Evolutionary conservation across 2,329 filamentous ascomycete species (phyloP).

Genomic region (Scedosporium apiospermum): DNA sequence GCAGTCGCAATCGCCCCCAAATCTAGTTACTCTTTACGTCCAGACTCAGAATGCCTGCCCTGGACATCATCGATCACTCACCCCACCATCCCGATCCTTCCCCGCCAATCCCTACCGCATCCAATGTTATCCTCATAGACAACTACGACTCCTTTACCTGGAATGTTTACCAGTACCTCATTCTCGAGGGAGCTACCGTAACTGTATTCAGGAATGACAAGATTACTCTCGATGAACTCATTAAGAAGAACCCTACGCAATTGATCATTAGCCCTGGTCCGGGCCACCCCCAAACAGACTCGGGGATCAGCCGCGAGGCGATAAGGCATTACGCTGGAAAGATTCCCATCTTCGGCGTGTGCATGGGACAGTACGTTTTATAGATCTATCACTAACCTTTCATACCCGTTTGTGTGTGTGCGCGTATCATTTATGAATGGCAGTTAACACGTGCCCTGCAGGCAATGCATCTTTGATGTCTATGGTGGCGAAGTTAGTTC

Average conservation of each 20-base stretch:
- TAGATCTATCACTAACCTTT: background rate
- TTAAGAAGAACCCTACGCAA: conserved; percentile 79
- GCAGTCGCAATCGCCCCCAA: background rate
- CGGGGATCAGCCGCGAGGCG: conserved; percentile 85
- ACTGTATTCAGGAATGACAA: conserved; percentile 90
- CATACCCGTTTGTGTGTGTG: background rate
- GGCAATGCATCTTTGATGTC: conserved; percentile 90
- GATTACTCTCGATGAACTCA: conserved; percentile 74
- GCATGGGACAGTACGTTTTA: conserved; percentile 78
- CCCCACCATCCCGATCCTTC: conserved; percentile 73
- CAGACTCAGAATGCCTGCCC: conserved; percentile 33
- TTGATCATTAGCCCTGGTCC: conserved; percentile 92
- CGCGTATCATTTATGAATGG: background rate
- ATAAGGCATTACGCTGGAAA: conserved; percentile 89
- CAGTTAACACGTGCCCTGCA: conserved; percentile 20
- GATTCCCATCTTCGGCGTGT: conserved; percentile 93
- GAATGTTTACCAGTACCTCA: conserved; percentile 98
- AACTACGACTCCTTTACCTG: conserved; percentile 99
- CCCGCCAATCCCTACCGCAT: conserved; percentile 64
- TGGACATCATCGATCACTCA: conserved; percentile 64
- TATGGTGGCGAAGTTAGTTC: conserved; percentile 88
- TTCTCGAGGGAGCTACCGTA: conserved; percentile 88
- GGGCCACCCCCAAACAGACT: conserved; percentile 83
- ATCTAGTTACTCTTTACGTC: background rate
- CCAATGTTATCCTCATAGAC: conserved; percentile 90